Conservation (phyloP, 164 flowering plant species). For the Houttuynia cordata region DNA sequence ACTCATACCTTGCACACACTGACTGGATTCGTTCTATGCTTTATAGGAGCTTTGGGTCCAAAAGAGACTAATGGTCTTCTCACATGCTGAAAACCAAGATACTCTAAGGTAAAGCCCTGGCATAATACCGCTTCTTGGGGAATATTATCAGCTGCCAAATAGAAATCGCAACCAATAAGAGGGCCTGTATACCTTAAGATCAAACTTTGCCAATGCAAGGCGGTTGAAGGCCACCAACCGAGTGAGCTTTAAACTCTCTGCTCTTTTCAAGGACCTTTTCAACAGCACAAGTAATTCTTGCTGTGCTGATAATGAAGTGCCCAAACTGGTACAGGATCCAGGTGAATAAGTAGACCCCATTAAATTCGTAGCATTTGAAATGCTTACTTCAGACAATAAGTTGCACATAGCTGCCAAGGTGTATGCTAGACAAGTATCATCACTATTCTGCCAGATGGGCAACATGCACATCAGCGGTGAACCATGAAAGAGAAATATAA, state of each 20-base stretch:
- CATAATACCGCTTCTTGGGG: background rate
- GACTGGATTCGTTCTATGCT: conserved; percentile 63
- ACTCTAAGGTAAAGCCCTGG: background rate
- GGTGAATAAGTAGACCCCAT: conserved; percentile 70
- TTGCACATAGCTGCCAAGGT: conserved; percentile 79
- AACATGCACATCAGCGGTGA: background rate
- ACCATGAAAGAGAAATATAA: background rate
- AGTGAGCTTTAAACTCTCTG: conserved; percentile 70
- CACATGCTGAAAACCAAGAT: conserved; percentile 55
- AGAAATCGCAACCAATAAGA: background rate
- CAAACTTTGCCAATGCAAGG: conserved; percentile 88
- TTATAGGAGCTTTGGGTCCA: conserved; percentile 86
- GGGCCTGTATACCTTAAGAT: conserved; percentile 35
- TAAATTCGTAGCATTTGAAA: conserved; percentile 50
- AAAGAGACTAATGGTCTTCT: conserved; percentile 75
- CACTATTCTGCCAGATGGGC: conserved; percentile 54
- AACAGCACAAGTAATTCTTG: conserved; percentile 74
- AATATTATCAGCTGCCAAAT: background rate
- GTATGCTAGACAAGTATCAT: conserved; percentile 84
- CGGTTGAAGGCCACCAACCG: conserved; percentile 75
- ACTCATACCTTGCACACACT: conserved; percentile 68
- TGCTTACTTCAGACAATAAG: conserved; percentile 66
- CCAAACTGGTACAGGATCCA: conserved; percentile 26
- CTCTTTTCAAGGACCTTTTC: conserved; percentile 66
- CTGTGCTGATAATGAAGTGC: conserved; percentile 58